Evolutionary conservation across 2,329 filamentous ascomycete genomes (phyloP).

Genomic region (Exophiala spinifera): DNA sequence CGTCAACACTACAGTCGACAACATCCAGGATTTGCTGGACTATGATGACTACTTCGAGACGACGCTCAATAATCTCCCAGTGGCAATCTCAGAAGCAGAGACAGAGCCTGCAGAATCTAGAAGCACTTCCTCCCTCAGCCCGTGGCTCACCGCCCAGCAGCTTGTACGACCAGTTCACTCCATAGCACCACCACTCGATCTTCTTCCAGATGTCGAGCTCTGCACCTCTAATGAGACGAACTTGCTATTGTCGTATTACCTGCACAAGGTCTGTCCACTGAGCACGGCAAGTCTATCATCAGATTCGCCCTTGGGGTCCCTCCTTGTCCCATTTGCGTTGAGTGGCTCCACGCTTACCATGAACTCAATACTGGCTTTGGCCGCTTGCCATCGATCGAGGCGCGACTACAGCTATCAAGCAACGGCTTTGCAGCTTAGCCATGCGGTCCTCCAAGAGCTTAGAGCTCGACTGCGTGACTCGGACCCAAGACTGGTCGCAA

Average conservation of each 20-base stretch:
- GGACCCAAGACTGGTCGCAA: constrained; percentile 19
- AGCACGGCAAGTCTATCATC: constrained; percentile 6
- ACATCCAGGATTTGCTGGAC: constrained; percentile 5
- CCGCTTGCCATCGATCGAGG: constrained; percentile 14
- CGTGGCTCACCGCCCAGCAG: background rate
- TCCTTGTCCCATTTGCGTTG: constrained; percentile 13
- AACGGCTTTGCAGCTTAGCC: constrained; percentile 4
- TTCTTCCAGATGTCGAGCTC: background rate
- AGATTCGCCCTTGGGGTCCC: constrained; percentile 8
- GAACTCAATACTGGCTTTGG: constrained; percentile 12
- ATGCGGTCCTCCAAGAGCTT: constrained; percentile 30
- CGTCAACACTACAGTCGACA: constrained; percentile 8
- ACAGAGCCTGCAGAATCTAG: background rate
- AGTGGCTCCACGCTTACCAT: constrained; percentile 8
- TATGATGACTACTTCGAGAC: background rate
- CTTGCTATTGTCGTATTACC: constrained; percentile 13
- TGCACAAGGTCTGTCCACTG: constrained; percentile 9
- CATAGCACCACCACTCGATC: background rate
- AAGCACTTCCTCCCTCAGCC: background rate
- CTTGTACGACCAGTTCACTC: background rate
- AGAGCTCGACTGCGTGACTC: constrained; percentile 27
- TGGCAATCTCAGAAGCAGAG: background rate
- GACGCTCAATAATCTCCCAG: no score
- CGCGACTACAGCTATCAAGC: constrained; percentile 5
- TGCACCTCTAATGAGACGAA: background rate